phyloP scores from a whole-genome alignment of 805 yeast genomes.

The Maudiozyma saulgeensis region DNA sequence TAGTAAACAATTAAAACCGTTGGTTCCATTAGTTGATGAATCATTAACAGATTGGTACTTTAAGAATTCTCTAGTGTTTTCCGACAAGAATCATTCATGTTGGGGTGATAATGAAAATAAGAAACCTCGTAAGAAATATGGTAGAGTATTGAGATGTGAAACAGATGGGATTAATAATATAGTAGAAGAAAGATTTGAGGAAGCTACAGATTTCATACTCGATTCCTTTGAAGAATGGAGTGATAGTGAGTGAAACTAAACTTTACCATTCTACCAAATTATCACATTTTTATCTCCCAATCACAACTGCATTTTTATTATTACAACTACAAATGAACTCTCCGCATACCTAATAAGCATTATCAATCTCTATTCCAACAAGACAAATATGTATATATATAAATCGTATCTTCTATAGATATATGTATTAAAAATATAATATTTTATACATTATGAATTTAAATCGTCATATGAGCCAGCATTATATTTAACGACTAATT shows the following conservation, averaged over 20 bases:
- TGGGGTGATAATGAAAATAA: constrained; percentile 61
- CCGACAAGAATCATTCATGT: constrained; percentile 64
- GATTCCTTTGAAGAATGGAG: constrained; percentile 68
- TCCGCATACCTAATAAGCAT: no score
- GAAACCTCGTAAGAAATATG: constrained; percentile 82
- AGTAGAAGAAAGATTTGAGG: constrained; percentile 73
- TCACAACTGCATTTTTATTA: not conserved
- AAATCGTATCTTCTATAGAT: no score
- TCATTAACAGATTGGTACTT: constrained; percentile 86
- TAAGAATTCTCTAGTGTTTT: constrained; percentile 73
- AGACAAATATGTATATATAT: not conserved
- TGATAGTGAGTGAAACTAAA: constrained; percentile 27
- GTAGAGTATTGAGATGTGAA: constrained; percentile 72
- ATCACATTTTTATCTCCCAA: no score
- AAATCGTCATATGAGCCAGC: not conserved
- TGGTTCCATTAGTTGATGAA: constrained; percentile 84
- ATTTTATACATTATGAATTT: not conserved
- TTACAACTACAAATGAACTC: no score
- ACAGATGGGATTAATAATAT: constrained; percentile 66
- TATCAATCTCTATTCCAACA: no score
- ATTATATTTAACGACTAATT: not conserved
- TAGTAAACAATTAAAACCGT: constrained; percentile 58
- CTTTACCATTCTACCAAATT: no score
- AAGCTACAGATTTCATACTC: constrained; percentile 72
- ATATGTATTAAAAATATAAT: no score